Evolutionary conservation across 176 grass and related monocot species (phyloP).

Genomic region (Lolium multiflorum): DNA sequence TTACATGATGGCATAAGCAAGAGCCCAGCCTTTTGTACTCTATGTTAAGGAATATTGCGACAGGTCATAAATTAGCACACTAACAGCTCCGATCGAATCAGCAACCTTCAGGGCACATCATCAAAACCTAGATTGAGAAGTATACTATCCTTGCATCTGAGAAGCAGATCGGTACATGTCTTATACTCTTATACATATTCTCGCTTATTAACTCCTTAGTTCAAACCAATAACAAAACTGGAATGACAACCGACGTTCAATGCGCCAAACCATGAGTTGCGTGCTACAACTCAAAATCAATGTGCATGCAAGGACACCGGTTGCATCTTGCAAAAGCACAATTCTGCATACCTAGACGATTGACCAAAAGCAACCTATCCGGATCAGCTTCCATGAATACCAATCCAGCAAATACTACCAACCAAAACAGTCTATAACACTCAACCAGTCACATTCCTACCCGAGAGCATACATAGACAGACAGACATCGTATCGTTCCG

Average conservation of each 20-base stretch:
- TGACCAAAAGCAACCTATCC: background rate
- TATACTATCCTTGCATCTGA: background rate
- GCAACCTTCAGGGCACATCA: constrained; percentile 1
- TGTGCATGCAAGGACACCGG: background rate
- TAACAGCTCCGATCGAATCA: background rate
- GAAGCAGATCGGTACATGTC: background rate
- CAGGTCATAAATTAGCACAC: background rate
- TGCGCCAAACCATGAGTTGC: background rate
- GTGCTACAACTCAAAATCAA: background rate
- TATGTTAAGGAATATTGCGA: background rate
- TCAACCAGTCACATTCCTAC: constrained; percentile 1
- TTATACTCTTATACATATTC: constrained; percentile 16
- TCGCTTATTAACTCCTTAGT: background rate
- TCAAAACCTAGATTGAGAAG: constrained; percentile 6
- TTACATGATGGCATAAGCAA: background rate
- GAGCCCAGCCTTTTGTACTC: background rate
- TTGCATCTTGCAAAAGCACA: background rate
- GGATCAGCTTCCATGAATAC: constrained; percentile 16
- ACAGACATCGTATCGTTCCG: background rate
- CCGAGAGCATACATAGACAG: background rate
- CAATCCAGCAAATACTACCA: background rate
- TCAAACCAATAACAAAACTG: background rate
- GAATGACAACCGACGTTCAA: background rate
- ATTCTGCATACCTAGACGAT: background rate
- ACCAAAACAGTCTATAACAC: constrained; percentile 25